Conservation (phyloP, 2,329 filamentous ascomycete genomes). For the Exophiala bonariae region DNA sequence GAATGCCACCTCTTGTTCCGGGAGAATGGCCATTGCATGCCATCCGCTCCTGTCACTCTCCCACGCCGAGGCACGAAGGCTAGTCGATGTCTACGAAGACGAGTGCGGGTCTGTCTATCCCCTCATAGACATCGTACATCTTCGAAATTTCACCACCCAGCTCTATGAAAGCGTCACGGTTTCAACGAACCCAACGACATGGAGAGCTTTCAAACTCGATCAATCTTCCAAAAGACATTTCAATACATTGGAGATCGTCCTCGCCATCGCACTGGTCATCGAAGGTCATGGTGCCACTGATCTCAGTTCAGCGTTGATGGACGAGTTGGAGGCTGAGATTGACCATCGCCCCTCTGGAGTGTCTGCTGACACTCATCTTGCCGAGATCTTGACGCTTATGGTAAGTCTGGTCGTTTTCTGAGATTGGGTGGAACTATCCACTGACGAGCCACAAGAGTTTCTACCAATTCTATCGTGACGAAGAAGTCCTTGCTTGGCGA, state of each 20-base stretch:
- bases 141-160: constrained; percentile 3
- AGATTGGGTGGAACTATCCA: not conserved
- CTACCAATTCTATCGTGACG: constrained; percentile 41
- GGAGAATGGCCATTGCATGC: constrained; percentile 7
- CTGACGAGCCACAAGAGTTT: constrained; percentile 9
- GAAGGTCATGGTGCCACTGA: constrained; percentile 7
- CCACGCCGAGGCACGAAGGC: constrained; percentile 4
- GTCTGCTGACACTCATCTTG: constrained; percentile 1
- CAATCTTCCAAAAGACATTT: constrained; percentile 6
- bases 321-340: constrained; percentile 13
- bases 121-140: constrained; percentile 5
- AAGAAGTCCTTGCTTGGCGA: constrained; percentile 52
- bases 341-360: constrained; percentile 13
- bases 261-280: constrained; percentile 9
- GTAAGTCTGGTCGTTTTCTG: not conserved
- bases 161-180: constrained; percentile 7
- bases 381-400: constrained; percentile 13
- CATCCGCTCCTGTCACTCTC: constrained; percentile 10
- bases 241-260: constrained; percentile 10
- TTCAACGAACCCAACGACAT: constrained; percentile 3
- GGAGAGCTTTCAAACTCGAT: constrained; percentile 10
- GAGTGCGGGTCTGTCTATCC: constrained; percentile 15
- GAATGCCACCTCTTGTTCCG: not conserved
- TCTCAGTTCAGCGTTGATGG: constrained; percentile 10
- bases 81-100: constrained; percentile 14